Evolutionary conservation across 257 asterid genomes (phyloP), one percentile per base, ranked within the genome.

Genomic region (Solanum sejunctum): DNA sequence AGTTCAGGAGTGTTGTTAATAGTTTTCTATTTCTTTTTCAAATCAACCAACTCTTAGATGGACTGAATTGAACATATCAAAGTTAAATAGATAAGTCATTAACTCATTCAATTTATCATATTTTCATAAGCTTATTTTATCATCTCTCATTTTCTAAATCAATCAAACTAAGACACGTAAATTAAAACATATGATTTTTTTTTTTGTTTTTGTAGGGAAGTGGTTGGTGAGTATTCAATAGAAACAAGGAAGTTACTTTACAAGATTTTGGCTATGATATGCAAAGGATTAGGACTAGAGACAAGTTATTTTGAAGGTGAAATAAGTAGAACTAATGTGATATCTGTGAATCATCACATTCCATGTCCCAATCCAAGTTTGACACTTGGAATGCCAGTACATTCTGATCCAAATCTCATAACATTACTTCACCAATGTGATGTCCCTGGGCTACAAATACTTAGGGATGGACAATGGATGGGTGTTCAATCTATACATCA

Each of bases 301-400:
- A 26, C 66, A 0, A 88, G 90, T 55, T 90, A 91, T 64, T 92
- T 95, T 23, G 87, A 83, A 57, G 77, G 85, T 11, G 93, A 84
- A 36, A 5, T 93, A 3, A 92, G 92, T 61, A 81, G 88, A 77
- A 91, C 32, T 45, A 93, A 91, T 6, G 16, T 89, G 12, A 2
- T 93, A 52, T 91, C 95, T 2, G 92, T 90, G 43, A 95, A 94
- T 88, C 87, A 93, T 83, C 94, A 95, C 32, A 92, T 93, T 7
- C 92, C 95, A 55, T 94, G 99, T 84, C 95, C 98, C 0, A 86
- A 95, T 67, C 99, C 99, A 5, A 90, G 91, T 49, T 72, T 92
- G 55, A 93, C 97, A 1, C 77, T 94, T 21, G 99, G 97, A 70
- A 83, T 94, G 90, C 91, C 92, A 3, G 88, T 85, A 58, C 99